Percentiles rank a stretch among this genome's conserved stretches.
Evolutionary conservation across 78 protist species (phyloP).

Genomic region (Dictyostelium purpureum): DNA sequence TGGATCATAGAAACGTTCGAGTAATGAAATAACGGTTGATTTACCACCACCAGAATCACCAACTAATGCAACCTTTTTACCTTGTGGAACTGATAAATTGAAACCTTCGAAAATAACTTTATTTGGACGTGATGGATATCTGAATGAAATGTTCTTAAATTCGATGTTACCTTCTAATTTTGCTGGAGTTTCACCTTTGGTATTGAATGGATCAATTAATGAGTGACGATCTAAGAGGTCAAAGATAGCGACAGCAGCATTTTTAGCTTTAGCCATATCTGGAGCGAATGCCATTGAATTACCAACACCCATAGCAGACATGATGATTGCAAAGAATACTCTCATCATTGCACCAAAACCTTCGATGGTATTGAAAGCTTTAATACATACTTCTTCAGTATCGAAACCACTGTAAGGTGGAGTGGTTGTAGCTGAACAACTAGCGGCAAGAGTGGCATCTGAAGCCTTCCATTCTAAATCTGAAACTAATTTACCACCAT

Average conservation of each 20-base stretch:
- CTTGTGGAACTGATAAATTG: constrained; percentile 49
- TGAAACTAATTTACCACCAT: constrained; percentile 77
- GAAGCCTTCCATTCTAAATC: constrained; percentile 61
- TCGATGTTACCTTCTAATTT: constrained; percentile 67
- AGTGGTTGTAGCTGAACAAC: neutral
- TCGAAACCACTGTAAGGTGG: neutral
- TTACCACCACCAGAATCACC: constrained; percentile 96
- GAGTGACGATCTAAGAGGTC: constrained; percentile 24
- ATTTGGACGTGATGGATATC: constrained; percentile 76
- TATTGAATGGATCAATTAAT: constrained; percentile 47
- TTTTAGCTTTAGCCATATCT: constrained; percentile 56
- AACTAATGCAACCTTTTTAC: constrained; percentile 90
- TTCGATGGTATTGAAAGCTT: constrained; percentile 11
- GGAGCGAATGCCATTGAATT: constrained; percentile 50
- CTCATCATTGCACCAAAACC: constrained; percentile 65
- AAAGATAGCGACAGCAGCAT: constrained; percentile 56
- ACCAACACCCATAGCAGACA: constrained; percentile 71
- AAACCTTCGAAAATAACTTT: constrained; percentile 53
- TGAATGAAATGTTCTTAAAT: constrained; percentile 79
- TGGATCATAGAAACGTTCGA: constrained; percentile 83
- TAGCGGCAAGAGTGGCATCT: neutral
- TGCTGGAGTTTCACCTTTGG: neutral
- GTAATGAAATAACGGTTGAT: constrained; percentile 75
- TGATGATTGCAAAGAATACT: constrained; percentile 61
- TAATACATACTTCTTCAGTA: neutral